Conservation (phyloP, 768 basidiomycete genomes). For the Arthromyces matolae region DNA sequence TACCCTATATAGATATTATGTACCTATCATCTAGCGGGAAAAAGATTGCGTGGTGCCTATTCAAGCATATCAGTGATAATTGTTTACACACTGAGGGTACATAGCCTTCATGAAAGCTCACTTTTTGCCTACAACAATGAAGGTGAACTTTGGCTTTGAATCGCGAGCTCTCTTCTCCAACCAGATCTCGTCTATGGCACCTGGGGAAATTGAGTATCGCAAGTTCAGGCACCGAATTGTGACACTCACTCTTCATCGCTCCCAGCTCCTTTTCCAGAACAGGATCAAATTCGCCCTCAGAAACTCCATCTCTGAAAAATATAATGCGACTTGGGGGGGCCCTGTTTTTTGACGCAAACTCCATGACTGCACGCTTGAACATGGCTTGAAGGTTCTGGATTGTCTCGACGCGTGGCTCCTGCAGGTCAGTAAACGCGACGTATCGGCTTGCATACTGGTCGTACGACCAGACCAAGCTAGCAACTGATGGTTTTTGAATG, state of each 20-base stretch:
- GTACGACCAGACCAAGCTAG: slow-evolving; percentile 55
- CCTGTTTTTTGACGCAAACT: slow-evolving; percentile 8
- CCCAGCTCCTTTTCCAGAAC: slow-evolving; percentile 17
- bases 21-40: slow-evolving; percentile 42
- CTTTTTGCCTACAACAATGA: slow-evolving; percentile 60
- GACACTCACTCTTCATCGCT: slow-evolving; percentile 10
- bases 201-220: slow-evolving; percentile 15
- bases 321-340: slow-evolving; percentile 11
- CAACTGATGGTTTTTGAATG: slow-evolving; percentile 46
- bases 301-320: slow-evolving; percentile 27
- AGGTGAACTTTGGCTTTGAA: slow-evolving; percentile 41
- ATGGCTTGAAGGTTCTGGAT: slow-evolving; percentile 41
- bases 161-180: slow-evolving; percentile 24
- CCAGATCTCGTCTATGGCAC: slow-evolving; percentile 32
- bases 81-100: neutral
- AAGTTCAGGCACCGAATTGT: slow-evolving; percentile 1
- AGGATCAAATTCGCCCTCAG: slow-evolving; percentile 26
- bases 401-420: slow-evolving; percentile 43
- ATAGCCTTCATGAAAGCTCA: slow-evolving; percentile 6
- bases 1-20: too few relatives aligned
- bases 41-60: slow-evolving; percentile 40
- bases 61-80: neutral
- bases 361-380: slow-evolving; percentile 23
- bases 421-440: slow-evolving; percentile 36
- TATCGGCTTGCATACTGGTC: slow-evolving; percentile 47